These are phyloP conservation scores for Piloderma croceum DNA, from an alignment of 768 basidiomycete species.

Conservation along the genomic window DNA sequence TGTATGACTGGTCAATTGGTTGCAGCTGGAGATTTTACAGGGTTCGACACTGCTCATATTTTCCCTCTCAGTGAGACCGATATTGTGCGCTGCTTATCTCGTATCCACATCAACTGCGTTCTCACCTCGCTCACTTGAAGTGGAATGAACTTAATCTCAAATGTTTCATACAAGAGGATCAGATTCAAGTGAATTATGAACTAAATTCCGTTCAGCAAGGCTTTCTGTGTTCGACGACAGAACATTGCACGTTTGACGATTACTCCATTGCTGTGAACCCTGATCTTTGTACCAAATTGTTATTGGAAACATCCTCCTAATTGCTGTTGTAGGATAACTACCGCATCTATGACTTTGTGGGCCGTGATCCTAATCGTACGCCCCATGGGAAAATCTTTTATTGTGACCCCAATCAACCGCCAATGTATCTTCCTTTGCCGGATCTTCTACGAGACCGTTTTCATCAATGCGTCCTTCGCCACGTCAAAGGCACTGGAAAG, in stretches of 20 bases:
- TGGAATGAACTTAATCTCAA: conserved; percentile 12
- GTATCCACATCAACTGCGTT: conserved; percentile 1
- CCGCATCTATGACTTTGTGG: conserved; percentile 13
- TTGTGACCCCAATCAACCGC: conserved; percentile 9
- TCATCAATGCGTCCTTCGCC: conserved; percentile 18
- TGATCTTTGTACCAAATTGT: too few species aligned
- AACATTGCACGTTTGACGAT: conserved; percentile 15
- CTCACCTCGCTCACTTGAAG: conserved; percentile 7
- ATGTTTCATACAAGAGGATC: conserved; percentile 16
- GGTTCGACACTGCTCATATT: conserved; percentile 16
- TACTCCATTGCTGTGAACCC: conserved; percentile 15
- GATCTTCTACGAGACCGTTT: conserved; percentile 19
- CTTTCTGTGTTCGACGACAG: conserved; percentile 15
- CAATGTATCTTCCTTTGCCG: conserved; percentile 19
- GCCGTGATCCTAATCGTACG: conserved; percentile 10
- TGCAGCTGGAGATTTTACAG: conserved; percentile 12
- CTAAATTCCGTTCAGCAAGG: conserved; percentile 18
- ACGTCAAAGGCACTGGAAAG: conserved; percentile 15
- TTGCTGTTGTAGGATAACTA: conserved; percentile 11
- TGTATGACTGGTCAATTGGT: conserved; percentile 16
- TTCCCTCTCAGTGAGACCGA: conserved; percentile 14
- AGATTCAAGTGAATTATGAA: too few species aligned
- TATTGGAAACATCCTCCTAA: too few species aligned
- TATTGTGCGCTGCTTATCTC: conserved; percentile 10
- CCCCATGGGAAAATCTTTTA: conserved; percentile 13